phyloP scores from a whole-genome alignment of 495 filamentous ascomycete species.

The Lindgomyces ingoldianus region DNA sequence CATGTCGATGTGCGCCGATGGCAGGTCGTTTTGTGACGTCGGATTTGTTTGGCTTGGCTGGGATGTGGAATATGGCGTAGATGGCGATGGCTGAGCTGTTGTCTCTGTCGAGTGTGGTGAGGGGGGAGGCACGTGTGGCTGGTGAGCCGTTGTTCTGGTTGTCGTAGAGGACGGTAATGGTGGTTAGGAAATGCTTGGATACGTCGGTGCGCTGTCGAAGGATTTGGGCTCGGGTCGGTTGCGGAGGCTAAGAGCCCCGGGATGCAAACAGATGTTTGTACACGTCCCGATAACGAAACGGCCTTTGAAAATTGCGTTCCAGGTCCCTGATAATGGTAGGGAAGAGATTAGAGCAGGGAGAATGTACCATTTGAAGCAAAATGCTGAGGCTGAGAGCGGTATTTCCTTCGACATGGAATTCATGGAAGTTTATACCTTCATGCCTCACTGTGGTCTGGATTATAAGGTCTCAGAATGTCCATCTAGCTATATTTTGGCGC shows the following conservation, averaged over 20 bases:
- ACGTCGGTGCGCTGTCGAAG: conserved; percentile 44
- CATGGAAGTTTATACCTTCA: conserved; percentile 23
- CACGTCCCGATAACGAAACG: conserved; percentile 6
- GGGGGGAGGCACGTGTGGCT: conserved; percentile 28
- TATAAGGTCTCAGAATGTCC: conserved; percentile 25
- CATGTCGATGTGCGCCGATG: conserved; percentile 49
- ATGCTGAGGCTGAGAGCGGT: neutral
- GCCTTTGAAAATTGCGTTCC: conserved; percentile 2
- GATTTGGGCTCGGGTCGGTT: conserved; percentile 32
- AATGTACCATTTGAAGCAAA: neutral
- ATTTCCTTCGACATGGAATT: neutral
- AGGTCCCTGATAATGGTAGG: neutral
- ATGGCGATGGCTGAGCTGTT: conserved; percentile 46
- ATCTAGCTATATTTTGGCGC: conserved; percentile 11
- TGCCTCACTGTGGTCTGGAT: conserved; percentile 15
- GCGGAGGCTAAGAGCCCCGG: conserved; percentile 30
- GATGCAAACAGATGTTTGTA: conserved; percentile 29
- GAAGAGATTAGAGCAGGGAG: neutral
- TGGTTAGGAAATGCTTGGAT: conserved; percentile 37
- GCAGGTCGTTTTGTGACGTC: conserved; percentile 52
- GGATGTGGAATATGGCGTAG: conserved; percentile 64
- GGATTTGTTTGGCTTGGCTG: conserved; percentile 52
- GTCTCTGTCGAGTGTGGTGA: conserved; percentile 26
- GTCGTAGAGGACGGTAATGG: conserved; percentile 36
- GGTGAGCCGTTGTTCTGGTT: conserved; percentile 7